Evolutionary conservation across 495 filamentous ascomycete species (phyloP).

Genomic region (Penicillium dipodomyicola): DNA sequence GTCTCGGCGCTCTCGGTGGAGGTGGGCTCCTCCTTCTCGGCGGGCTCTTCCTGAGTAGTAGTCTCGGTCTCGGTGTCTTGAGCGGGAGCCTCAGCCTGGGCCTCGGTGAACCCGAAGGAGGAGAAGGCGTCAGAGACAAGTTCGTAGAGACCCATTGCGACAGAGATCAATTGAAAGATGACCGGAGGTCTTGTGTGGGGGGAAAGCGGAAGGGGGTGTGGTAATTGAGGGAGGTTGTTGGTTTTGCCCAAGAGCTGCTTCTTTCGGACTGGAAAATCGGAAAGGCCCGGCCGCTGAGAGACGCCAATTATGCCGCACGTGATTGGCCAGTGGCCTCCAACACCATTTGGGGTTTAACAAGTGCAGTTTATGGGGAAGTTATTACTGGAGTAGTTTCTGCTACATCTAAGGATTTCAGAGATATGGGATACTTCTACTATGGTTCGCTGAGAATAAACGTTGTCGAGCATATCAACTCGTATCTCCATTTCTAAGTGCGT

Average conservation of each 20-base stretch:
- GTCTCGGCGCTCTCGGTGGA: constrained; percentile 36
- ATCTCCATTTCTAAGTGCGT: constrained; percentile 3
- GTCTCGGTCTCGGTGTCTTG: constrained; percentile 46
- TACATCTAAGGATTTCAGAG: neutral
- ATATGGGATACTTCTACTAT: neutral
- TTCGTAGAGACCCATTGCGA: constrained; percentile 62
- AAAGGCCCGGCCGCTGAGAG: constrained; percentile 46
- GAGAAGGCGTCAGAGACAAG: constrained; percentile 62
- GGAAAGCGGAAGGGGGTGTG: constrained; percentile 35
- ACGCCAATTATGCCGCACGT: constrained; percentile 45
- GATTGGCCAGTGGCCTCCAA: constrained; percentile 35
- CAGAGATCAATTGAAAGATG: constrained; percentile 39
- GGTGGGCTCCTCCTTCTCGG: constrained; percentile 45
- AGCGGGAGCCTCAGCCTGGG: constrained; percentile 60
- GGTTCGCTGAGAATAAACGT: neutral
- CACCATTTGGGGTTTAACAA: neutral
- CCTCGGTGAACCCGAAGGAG: constrained; percentile 55
- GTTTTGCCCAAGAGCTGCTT: constrained; percentile 37
- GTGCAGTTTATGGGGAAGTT: neutral
- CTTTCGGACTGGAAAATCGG: constrained; percentile 45
- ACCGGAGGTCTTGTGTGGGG: constrained; percentile 27
- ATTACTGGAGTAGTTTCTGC: neutral
- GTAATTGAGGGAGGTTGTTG: constrained; percentile 36
- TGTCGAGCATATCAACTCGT: neutral
- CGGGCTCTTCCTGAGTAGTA: constrained; percentile 51